phyloP scores from a whole-genome alignment of 768 basidiomycete genomes.

The Wakefieldia striispora region DNA sequence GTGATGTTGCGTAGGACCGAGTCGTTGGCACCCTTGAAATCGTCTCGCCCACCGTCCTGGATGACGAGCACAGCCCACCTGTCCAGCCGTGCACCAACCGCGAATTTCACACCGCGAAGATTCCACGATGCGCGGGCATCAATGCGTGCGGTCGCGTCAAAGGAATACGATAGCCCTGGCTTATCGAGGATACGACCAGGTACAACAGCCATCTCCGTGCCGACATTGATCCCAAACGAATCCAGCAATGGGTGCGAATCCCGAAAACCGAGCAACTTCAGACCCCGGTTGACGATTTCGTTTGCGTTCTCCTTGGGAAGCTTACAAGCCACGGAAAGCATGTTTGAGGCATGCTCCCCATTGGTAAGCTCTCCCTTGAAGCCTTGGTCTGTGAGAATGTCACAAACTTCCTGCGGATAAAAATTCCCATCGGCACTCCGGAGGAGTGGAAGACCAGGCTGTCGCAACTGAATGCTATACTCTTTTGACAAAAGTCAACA shows the following conservation, averaged over 20 bases:
- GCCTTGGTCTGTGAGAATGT: constrained; percentile 40
- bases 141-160: constrained; percentile 23
- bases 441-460: constrained; percentile 41
- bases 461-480: constrained; percentile 33
- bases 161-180: constrained; percentile 42
- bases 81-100: constrained; percentile 49
- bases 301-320: constrained; percentile 45
- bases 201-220: constrained; percentile 49
- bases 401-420: constrained; percentile 49
- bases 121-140: constrained; percentile 51
- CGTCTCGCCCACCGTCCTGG: constrained; percentile 49
- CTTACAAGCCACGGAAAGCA: constrained; percentile 48
- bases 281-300: constrained; percentile 42
- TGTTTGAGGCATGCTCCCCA: constrained; percentile 40
- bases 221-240: constrained; percentile 44
- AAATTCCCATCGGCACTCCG: constrained; percentile 35
- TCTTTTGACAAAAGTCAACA: constrained; percentile 29
- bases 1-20: constrained; percentile 43
- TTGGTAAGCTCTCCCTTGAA: constrained; percentile 49
- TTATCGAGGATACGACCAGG: constrained; percentile 50
- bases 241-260: constrained; percentile 31
- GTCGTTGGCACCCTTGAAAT: constrained; percentile 53
- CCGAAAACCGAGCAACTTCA: constrained; percentile 42
- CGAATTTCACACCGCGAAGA: constrained; percentile 53
- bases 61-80: constrained; percentile 73